A percentile compares a stretch with the other conserved stretches of the same genome.
Conservation (phyloP, 1,139 yeast species). For the Candida dubliniensis region DNA sequence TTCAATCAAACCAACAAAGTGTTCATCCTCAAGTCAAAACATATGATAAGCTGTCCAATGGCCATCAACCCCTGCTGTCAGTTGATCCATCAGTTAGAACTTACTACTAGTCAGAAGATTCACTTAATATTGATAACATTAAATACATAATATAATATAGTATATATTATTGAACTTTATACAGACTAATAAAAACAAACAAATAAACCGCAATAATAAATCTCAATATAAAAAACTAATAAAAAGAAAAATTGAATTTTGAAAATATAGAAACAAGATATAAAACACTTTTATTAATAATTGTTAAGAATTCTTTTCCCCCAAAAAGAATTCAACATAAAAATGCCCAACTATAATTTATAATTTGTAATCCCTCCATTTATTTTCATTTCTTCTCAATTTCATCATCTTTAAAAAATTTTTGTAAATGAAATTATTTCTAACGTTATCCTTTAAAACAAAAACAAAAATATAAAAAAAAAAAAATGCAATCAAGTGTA, state of each 20-base stretch:
- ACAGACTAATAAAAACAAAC: no score
- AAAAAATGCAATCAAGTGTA: slow-evolving; percentile 1
- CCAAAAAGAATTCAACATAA: slow-evolving; percentile 1
- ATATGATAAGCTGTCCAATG: slow-evolving; percentile 1
- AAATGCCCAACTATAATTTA: background rate
- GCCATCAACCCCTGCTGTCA: background rate
- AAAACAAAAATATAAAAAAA: no score
- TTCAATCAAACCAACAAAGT: slow-evolving; percentile 2
- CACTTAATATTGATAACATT: background rate
- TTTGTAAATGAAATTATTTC: background rate
- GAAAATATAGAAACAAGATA: background rate
- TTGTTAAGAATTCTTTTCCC: slow-evolving; percentile 1
- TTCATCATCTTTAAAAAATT: background rate
- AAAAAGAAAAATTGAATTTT: background rate
- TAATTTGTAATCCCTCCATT: no score
- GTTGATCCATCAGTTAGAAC: slow-evolving; percentile 1
- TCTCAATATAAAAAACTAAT: background rate
- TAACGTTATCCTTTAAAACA: background rate
- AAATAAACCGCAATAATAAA: no score
- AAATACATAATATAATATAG: background rate
- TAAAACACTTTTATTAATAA: background rate
- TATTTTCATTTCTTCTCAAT: no score
- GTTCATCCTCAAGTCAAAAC: slow-evolving; percentile 9
- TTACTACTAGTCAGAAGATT: background rate
- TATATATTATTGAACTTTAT: background rate